Evolutionary conservation across 129 eudicot genomes (phyloP).

Genomic region (Calendula officinalis): DNA sequence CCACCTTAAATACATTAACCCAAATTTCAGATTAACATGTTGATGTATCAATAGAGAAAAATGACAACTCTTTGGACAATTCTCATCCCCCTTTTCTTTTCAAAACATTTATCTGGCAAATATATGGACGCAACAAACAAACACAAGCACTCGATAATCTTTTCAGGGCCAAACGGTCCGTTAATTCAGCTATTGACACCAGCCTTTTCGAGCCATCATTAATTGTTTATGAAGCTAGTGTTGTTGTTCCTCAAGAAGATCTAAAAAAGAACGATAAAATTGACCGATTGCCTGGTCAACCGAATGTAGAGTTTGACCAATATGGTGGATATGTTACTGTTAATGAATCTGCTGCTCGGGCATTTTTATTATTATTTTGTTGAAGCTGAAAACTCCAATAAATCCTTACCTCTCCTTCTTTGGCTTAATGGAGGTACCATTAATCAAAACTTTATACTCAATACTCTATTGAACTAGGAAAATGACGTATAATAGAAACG

Average conservation of each 20-base stretch:
- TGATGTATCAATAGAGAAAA: slow-evolving; percentile 2
- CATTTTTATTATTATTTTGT: slow-evolving; percentile 79
- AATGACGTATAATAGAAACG: too few species aligned
- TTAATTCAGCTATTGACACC: slow-evolving; percentile 30
- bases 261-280: slow-evolving; percentile 56
- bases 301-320: slow-evolving; percentile 49
- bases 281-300: slow-evolving; percentile 66
- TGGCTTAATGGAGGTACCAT: slow-evolving; percentile 96
- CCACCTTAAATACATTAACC: too few species aligned
- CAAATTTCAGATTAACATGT: too few species aligned
- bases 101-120: slow-evolving; percentile 14
- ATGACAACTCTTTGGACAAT: not conserved
- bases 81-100: slow-evolving; percentile 19
- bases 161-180: slow-evolving; percentile 33
- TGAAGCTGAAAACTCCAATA: slow-evolving; percentile 46
- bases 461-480: not conserved
- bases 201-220: slow-evolving; percentile 35
- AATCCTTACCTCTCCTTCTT: slow-evolving; percentile 70
- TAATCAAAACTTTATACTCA: not conserved
- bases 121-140: slow-evolving; percentile 33
- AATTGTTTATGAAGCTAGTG: not conserved
- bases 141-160: slow-evolving; percentile 39
- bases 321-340: slow-evolving; percentile 89
- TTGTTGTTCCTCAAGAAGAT: slow-evolving; percentile 40
- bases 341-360: slow-evolving; percentile 44